A percentile compares a stretch with the other conserved stretches of the same genome.
Conservation (phyloP, 163 green algal genomes). For the Trebouxia gelatinosa region DNA sequence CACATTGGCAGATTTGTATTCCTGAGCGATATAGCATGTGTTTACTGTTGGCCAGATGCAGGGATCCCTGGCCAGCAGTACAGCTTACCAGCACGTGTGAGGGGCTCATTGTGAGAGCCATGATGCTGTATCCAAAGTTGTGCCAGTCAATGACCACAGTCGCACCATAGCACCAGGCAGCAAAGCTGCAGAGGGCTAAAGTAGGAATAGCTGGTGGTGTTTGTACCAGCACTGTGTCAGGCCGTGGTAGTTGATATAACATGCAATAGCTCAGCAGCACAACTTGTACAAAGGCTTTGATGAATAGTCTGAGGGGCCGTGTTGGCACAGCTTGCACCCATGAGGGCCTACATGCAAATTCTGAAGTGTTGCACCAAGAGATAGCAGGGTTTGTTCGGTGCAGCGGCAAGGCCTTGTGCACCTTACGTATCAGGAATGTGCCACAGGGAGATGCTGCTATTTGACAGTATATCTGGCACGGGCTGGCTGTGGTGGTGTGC, state of each 20-base stretch:
- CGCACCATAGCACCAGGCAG: constrained; percentile 57
- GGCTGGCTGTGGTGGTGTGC: too few species aligned
- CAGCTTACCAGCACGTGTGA: too few species aligned
- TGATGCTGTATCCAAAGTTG: constrained; percentile 93
- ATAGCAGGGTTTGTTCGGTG: background rate
- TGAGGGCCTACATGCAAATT: constrained; percentile 7
- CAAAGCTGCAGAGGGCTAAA: constrained; percentile 75
- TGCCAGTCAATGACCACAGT: constrained; percentile 94
- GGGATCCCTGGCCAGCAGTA: too few species aligned
- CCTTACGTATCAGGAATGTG: constrained; percentile 1
- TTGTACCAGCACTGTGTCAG: constrained; percentile 75
- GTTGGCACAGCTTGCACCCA: background rate
- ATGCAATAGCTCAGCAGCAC: constrained; percentile 35
- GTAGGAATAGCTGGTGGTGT: constrained; percentile 91
- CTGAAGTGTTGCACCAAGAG: background rate
- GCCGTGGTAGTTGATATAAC: constrained; percentile 42
- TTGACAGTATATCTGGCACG: too few species aligned
- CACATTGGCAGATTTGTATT: too few species aligned
- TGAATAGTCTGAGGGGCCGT: background rate
- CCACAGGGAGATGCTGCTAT: constrained; percentile 17
- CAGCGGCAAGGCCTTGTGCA: background rate
- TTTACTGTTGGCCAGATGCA: too few species aligned
- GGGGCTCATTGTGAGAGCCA: constrained; percentile 67
- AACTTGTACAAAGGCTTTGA: constrained; percentile 8
- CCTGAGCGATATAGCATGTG: too few species aligned